Evolutionary conservation across 148 eudicot genomes (phyloP), one percentile per base, ranked within the genome.

Genomic region (Polygonum aviculare): DNA sequence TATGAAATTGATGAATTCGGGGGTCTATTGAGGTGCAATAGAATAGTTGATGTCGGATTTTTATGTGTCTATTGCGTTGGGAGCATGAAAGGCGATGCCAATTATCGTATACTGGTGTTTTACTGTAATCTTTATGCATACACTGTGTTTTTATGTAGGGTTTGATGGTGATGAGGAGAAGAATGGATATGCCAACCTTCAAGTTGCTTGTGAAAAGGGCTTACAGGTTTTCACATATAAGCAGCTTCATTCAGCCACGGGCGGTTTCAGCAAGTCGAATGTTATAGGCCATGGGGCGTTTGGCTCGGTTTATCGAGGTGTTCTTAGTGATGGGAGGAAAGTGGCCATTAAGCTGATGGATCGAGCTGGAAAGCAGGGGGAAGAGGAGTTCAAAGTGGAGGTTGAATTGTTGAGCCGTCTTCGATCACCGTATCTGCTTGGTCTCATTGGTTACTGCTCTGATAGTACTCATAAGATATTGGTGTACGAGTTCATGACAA

Each of bases 341-440:
- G 96, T 87, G 74, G 98, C 98, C 48, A 84, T 94, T 73, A 94
- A 94, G 78, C 49, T 92, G 85, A 92, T 94, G 98, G 96, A 94
- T 82, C 88, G 47, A 74, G 91, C 85, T 77, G 98, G 98, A 77
- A 89, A 89, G 87, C 98, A 94, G 69, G 98, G 98, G 76, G 97
- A 88, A 74, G 98, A 92, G 79, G 98, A 94, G 82, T 94, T 94
- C 55, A 84, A 86, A 81, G 90, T 90, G 57, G 98, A 94, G 98
- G 96, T 94, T 76, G 97, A 94, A 83, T 74, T 94, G 85, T 80
- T 92, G 80, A 86, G 98, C 72, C 86, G 88, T 77, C 88, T 94
- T 48, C 83, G 82, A 76, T 94, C 97, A 10, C 97, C 96, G 6
- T 90, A 92, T 72, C 79, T 94, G 85, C 96, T 94, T 51, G 80